Evolutionary conservation across 2,329 filamentous ascomycete genomes (phyloP).

Genomic region (Aspergillus sp.): DNA sequence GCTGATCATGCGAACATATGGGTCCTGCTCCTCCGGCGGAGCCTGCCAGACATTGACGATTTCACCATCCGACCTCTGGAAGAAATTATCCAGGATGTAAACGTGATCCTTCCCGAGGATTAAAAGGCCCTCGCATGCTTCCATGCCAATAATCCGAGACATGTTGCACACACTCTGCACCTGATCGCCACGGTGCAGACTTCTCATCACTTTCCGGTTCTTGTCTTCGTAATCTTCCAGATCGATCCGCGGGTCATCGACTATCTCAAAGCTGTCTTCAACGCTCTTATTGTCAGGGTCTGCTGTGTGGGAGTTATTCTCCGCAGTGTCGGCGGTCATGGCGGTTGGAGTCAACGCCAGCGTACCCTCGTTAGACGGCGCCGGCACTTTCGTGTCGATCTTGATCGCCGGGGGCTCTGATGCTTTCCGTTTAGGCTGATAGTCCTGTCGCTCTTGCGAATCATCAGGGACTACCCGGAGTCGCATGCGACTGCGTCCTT

Average conservation of each 20-base stretch:
- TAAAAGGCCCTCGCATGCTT: slow-evolving; percentile 85
- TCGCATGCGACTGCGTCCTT: slow-evolving; percentile 91
- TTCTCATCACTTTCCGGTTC: slow-evolving; percentile 94
- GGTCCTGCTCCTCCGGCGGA: slow-evolving; percentile 81
- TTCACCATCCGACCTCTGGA: slow-evolving; percentile 87
- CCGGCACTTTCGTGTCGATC: slow-evolving; percentile 37
- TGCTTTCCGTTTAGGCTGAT: slow-evolving; percentile 74
- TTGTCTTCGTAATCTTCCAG: slow-evolving; percentile 90
- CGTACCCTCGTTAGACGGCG: slow-evolving; percentile 34
- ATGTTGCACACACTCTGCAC: slow-evolving; percentile 94
- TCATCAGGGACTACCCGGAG: slow-evolving; percentile 75
- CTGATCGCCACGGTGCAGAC: slow-evolving; percentile 77
- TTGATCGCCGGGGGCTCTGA: slow-evolving; percentile 42
- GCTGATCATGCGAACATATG: slow-evolving; percentile 88
- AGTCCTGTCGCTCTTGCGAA: slow-evolving; percentile 58
- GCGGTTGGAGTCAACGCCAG: slow-evolving; percentile 27
- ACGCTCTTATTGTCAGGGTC: slow-evolving; percentile 31
- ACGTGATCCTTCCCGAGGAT: slow-evolving; percentile 86
- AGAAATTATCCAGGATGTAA: slow-evolving; percentile 94
- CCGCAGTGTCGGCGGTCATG: slow-evolving; percentile 23
- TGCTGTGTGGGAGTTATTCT: slow-evolving; percentile 20
- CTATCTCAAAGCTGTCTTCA: slow-evolving; percentile 92
- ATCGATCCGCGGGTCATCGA: slow-evolving; percentile 82
- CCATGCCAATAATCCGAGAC: slow-evolving; percentile 84
- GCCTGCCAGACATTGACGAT: slow-evolving; percentile 96